Percentiles rank a stretch among this genome's conserved stretches.
Conservation (phyloP, 2,329 filamentous ascomycete genomes). For the Trichophyton equinum region DNA sequence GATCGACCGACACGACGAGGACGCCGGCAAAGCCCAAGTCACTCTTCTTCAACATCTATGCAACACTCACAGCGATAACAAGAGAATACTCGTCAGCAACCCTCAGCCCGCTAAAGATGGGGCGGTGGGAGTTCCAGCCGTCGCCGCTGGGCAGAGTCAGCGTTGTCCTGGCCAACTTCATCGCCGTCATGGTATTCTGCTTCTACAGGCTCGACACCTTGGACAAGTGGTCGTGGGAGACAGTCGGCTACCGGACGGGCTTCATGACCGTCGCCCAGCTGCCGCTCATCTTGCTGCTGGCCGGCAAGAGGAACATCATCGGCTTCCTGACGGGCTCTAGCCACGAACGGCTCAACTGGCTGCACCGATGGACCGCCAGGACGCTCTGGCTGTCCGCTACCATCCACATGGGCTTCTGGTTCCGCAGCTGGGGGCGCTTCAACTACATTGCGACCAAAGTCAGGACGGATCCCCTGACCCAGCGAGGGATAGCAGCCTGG, state of each 20-base stretch:
- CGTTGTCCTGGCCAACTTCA: conserved; percentile 32
- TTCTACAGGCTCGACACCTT: conserved; percentile 43
- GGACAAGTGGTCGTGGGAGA: conserved; percentile 41
- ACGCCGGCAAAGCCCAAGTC: conserved; percentile 44
- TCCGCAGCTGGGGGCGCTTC: conserved; percentile 40
- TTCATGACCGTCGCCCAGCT: conserved; percentile 43
- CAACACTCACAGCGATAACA: conserved; percentile 41
- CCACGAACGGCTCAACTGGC: conserved; percentile 42
- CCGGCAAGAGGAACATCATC: conserved; percentile 44
- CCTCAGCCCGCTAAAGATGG: conserved; percentile 26
- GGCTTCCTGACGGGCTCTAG: conserved; percentile 36
- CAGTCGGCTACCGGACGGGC: conserved; percentile 44
- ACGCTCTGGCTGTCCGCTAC: conserved; percentile 41
- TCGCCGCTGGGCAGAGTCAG: conserved; percentile 29
- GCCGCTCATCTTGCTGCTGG: conserved; percentile 44
- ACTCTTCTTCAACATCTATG: conserved; percentile 35
- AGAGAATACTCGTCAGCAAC: conserved; percentile 42
- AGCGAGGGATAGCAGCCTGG: conserved; percentile 42
- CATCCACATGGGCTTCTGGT: conserved; percentile 45
- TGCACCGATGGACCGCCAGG: conserved; percentile 41
- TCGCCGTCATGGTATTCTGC: conserved; percentile 42
- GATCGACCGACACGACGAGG: conserved; percentile 33
- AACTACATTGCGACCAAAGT: conserved; percentile 40
- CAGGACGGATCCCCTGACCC: conserved; percentile 36
- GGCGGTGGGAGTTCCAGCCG: conserved; percentile 24